Base-by-base conservation (phyloP, 768 basidiomycete species). In the Grammothele lineata region DNA sequence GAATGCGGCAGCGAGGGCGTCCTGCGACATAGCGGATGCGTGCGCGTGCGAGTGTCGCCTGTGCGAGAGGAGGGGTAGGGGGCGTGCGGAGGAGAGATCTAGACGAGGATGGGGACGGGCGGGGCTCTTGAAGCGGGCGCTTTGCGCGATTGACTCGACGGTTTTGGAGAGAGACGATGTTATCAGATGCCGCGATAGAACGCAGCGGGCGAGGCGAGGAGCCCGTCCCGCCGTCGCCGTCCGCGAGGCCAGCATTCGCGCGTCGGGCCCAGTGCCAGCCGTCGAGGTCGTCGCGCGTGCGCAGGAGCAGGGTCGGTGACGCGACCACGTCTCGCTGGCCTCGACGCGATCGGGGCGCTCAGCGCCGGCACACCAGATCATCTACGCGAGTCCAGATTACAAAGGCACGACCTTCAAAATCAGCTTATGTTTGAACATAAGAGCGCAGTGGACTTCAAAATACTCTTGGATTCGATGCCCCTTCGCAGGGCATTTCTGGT, bases 1-100 rank as follows among this genome's bases (percentile, higher is more conserved):
- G 48, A 86, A 72, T 6, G 78, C 71, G 45, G 68, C 56, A 1
- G 59, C 54, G 50, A 66, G 40, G 24, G 58, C 37, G 19, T 74
- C 66, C 19, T 67, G 54, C 38, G 68, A 57, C 42, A 57, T 54
- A 50, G 59, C 49, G 10, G 63, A 45, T 2, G 55, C 45, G 45
- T 48, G 30, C 26, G 32, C 36, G 33, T 21, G 19, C 30, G 42
- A 19, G 35, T 8, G 14, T 37, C 19, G 30, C n/a, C n/a, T 25
- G 30, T 32, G 30, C 30, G 43, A 40, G 19, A 35, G 25, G 18
- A n/a, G 33, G 24, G 41, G 17, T 21, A 26, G 36, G 37, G 22
- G 45, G 45, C 34, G 41, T 10, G 32, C 4, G 17, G 41, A 33
- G 23, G 18, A 36, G 19, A 9, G 17, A 27, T 18, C n/a, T 23